These are phyloP conservation scores for Panus rudis DNA, from an alignment of 768 basidiomycete genomes.

Conservation along the genomic window DNA sequence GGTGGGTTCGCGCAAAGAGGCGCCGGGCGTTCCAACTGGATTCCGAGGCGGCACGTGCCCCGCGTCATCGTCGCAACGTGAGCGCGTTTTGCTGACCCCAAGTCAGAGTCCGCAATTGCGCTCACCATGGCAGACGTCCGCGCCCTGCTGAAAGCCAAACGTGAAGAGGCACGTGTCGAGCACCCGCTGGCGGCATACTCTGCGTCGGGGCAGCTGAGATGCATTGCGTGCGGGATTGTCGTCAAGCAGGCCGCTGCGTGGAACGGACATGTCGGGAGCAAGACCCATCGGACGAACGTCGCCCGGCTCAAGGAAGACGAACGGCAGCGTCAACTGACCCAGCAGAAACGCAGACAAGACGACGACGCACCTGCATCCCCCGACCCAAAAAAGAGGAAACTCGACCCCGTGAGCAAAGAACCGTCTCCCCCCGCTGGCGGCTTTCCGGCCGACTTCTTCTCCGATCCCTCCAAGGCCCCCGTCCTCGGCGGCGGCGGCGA, in stretches of 20 bases:
- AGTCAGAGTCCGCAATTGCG: no score
- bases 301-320: conserved; percentile 53
- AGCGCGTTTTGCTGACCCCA: no score
- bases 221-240: conserved; percentile 50
- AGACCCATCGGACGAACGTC: conserved; percentile 65
- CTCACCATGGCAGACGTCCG: conserved; percentile 72
- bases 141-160: conserved; percentile 75
- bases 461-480: conserved; percentile 57
- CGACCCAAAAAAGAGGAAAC: conserved; percentile 21
- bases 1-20: no score
- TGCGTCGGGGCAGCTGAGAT: conserved; percentile 60
- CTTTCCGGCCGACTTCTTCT: conserved; percentile 74
- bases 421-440: conserved; percentile 12
- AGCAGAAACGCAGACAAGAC: conserved; percentile 28
- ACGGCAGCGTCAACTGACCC: conserved; percentile 30
- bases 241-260: conserved; percentile 80
- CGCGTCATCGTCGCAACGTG: no score
- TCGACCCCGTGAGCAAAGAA: conserved; percentile 19
- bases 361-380: conserved; percentile 21
- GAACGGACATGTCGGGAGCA: conserved; percentile 82
- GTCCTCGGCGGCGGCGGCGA: conserved; percentile 33
- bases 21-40: no score
- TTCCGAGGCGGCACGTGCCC: no score
- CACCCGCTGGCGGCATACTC: conserved; percentile 73
- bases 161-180: conserved; percentile 62